These are phyloP conservation scores for Hawksworthiomyces lignivorus DNA, from an alignment of 2,329 filamentous ascomycete genomes.

Conservation along the genomic window DNA sequence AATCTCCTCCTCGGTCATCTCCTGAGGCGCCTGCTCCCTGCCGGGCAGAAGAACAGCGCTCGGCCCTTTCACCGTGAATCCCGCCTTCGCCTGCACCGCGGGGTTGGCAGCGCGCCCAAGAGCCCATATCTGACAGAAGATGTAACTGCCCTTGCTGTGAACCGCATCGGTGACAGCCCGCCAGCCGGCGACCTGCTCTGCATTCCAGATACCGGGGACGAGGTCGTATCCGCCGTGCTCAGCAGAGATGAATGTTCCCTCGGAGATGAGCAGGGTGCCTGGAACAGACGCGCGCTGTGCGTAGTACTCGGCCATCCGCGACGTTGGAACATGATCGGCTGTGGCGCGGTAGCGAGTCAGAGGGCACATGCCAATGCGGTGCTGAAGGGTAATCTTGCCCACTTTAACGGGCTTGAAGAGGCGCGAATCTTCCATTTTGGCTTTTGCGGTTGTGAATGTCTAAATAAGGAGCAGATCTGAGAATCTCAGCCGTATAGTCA, in stretches of 20 bases:
- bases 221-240: constrained; percentile 5
- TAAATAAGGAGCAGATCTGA: no score
- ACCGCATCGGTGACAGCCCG: constrained; percentile 13
- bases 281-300: constrained; percentile 8
- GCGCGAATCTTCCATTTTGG: neutral
- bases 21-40: constrained; percentile 26
- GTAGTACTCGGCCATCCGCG: constrained; percentile 12
- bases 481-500: no score
- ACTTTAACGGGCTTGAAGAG: constrained; percentile 30
- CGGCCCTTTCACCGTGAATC: constrained; percentile 24
- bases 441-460: no score
- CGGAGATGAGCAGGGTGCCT: constrained; percentile 11
- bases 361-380: constrained; percentile 15
- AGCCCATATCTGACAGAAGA: constrained; percentile 42
- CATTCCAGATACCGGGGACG: constrained; percentile 10
- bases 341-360: constrained; percentile 16
- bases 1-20: constrained; percentile 35
- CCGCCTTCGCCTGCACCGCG: constrained; percentile 20
- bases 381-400: constrained; percentile 6
- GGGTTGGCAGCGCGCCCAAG: constrained; percentile 27
- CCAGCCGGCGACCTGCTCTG: constrained; percentile 13
- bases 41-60: constrained; percentile 31
- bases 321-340: constrained; percentile 4
- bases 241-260: constrained; percentile 7
- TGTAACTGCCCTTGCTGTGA: constrained; percentile 12